phyloP scores from a whole-genome alignment of 306 rosid species.

The Sesbania bispinosa region DNA sequence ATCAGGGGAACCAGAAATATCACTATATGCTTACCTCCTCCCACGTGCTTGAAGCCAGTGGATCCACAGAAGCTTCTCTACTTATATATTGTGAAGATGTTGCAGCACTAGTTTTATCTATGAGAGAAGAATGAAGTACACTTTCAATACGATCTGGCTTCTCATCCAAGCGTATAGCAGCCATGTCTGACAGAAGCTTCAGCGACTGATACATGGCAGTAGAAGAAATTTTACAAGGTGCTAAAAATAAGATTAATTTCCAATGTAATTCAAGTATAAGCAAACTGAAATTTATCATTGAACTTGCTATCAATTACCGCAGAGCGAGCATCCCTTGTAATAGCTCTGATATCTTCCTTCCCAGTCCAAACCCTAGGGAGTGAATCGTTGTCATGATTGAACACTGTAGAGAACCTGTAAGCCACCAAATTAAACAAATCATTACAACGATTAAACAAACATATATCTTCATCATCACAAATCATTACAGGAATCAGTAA shows the following conservation, averaged over 20 bases:
- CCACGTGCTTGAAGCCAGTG: slow-evolving; percentile 89
- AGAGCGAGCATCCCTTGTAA: slow-evolving; percentile 69
- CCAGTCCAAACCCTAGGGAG: slow-evolving; percentile 93
- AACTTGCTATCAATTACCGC: slow-evolving; percentile 47
- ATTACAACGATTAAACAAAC: no score
- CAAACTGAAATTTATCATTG: neutral
- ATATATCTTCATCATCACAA: no score
- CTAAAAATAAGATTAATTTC: neutral
- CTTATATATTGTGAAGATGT: slow-evolving; percentile 44
- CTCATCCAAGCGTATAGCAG: slow-evolving; percentile 84
- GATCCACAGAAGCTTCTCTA: slow-evolving; percentile 45
- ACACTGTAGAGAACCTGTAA: slow-evolving; percentile 76
- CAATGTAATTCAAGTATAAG: slow-evolving; percentile 14
- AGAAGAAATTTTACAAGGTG: slow-evolving; percentile 27
- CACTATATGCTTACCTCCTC: slow-evolving; percentile 63
- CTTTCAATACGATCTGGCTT: slow-evolving; percentile 66
- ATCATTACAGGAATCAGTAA: slow-evolving; percentile 83
- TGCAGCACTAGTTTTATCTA: slow-evolving; percentile 47
- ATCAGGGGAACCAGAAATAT: slow-evolving; percentile 21
- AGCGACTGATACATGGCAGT: slow-evolving; percentile 54
- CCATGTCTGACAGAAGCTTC: slow-evolving; percentile 70
- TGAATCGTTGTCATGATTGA: slow-evolving; percentile 78
- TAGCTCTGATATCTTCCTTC: slow-evolving; percentile 75
- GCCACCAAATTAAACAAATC: slow-evolving; percentile 26
- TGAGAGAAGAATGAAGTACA: slow-evolving; percentile 46